These are phyloP conservation scores for Stagonosporopsis cucurbitacearum DNA, from an alignment of 2,329 filamentous ascomycete species.

Conservation along the genomic window DNA sequence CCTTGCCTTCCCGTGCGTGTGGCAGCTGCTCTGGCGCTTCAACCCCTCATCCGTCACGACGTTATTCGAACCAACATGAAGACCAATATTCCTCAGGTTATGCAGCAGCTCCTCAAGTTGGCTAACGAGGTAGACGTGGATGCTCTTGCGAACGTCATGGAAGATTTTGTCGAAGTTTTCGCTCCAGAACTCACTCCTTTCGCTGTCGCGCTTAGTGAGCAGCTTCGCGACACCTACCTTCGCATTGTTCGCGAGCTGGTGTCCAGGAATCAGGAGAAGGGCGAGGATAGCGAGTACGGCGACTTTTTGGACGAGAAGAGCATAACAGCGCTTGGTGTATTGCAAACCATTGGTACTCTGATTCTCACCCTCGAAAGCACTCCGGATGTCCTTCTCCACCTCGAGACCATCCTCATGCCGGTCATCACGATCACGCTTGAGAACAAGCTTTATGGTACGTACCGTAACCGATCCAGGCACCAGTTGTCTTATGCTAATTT, in stretches of 20 bases:
- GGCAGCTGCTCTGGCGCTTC: slow-evolving; percentile 89
- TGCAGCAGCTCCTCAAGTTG: slow-evolving; percentile 96
- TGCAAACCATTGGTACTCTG: slow-evolving; percentile 96
- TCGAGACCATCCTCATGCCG: slow-evolving; percentile 95
- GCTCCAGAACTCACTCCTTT: slow-evolving; percentile 97
- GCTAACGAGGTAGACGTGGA: slow-evolving; percentile 99
- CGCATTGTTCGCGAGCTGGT: slow-evolving; percentile 90
- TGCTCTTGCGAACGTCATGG: slow-evolving; percentile 97
- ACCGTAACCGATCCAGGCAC: not conserved
- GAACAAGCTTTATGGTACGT: slow-evolving; percentile 89
- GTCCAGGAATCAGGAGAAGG: slow-evolving; percentile 79
- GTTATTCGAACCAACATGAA: slow-evolving; percentile 95
- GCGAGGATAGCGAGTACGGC: slow-evolving; percentile 78
- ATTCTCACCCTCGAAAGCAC: slow-evolving; percentile 97
- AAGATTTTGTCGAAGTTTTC: slow-evolving; percentile 99
- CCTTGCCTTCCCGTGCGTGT: slow-evolving; percentile 91
- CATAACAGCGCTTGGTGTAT: slow-evolving; percentile 92
- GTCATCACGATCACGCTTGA: slow-evolving; percentile 95
- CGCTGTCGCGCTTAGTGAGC: slow-evolving; percentile 92
- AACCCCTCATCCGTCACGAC: slow-evolving; percentile 94
- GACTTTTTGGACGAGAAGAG: slow-evolving; percentile 98
- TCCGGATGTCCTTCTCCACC: slow-evolving; percentile 89
- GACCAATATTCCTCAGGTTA: slow-evolving; percentile 96
- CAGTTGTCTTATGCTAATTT: slow-evolving; percentile 27
- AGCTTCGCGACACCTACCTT: slow-evolving; percentile 93